These are phyloP conservation scores for Saturnispora besseyi DNA, from an alignment of 805 yeast genomes.

Conservation along the genomic window DNA sequence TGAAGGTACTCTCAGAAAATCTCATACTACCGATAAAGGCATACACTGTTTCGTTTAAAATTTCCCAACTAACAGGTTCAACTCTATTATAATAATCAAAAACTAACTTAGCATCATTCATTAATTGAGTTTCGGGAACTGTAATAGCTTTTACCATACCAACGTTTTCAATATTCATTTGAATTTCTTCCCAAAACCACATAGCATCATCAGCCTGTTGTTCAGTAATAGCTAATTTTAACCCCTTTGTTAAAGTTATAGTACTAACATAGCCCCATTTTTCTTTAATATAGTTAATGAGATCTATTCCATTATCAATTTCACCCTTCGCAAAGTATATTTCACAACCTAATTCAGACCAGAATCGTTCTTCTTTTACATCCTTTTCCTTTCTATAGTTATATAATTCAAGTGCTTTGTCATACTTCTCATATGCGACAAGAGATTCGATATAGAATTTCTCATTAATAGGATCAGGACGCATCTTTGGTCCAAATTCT, in stretches of 20 bases:
- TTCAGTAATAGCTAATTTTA: conserved; percentile 26
- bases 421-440: conserved; percentile 25
- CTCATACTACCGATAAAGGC: conserved; percentile 15
- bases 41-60: conserved; percentile 20
- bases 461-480: conserved; percentile 41
- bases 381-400: conserved; percentile 29
- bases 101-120: conserved; percentile 15
- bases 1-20: conserved; percentile 17
- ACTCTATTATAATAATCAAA: conserved; percentile 23
- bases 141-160: conserved; percentile 17
- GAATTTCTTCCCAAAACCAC: conserved; percentile 27
- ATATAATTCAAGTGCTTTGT: conserved; percentile 32
- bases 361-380: conserved; percentile 35
- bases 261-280: conserved; percentile 31
- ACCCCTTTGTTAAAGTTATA: conserved; percentile 26
- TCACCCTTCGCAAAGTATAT: conserved; percentile 26
- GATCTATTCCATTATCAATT: conserved; percentile 29
- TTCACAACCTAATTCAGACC: conserved; percentile 43
- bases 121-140: conserved; percentile 17
- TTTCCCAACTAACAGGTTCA: conserved; percentile 22
- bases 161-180: conserved; percentile 20
- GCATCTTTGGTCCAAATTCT: conserved; percentile 30
- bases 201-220: conserved; percentile 23
- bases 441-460: conserved; percentile 40
- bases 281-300: conserved; percentile 23